phyloP scores from a whole-genome alignment of 768 basidiomycete genomes.

The Dioszegia hungarica region DNA sequence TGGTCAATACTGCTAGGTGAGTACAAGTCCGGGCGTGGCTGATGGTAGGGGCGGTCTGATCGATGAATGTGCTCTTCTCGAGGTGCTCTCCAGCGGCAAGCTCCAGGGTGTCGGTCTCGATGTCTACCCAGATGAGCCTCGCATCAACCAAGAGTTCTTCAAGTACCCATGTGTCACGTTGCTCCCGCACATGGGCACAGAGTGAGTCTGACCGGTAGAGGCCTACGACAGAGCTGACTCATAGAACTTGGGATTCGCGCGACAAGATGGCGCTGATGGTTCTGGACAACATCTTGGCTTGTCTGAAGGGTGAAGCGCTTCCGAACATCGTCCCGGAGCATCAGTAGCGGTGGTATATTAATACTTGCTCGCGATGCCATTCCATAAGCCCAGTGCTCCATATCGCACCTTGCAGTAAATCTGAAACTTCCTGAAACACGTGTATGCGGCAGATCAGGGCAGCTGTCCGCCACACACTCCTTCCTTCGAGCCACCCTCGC shows the following conservation, averaged over 20 bases:
- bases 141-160: conserved; percentile 71
- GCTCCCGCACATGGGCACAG: conserved; percentile 76
- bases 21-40: conserved; percentile 44
- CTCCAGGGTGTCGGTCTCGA: conserved; percentile 77
- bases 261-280: conserved; percentile 27
- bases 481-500: too few species aligned
- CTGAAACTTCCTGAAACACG: too few species aligned
- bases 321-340: conserved; percentile 13
- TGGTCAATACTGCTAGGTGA: conserved; percentile 69
- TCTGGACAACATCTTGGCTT: conserved; percentile 26
- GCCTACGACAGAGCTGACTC: not conserved
- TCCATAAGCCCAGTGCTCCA: too few species aligned
- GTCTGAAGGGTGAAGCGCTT: conserved; percentile 13
- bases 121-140: conserved; percentile 70
- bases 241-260: conserved; percentile 17
- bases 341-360: not conserved
- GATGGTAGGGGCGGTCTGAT: conserved; percentile 63
- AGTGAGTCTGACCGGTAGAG: conserved; percentile 1
- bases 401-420: too few species aligned
- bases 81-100: conserved; percentile 77
- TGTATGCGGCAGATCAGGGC: too few species aligned
- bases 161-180: conserved; percentile 73
- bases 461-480: too few species aligned
- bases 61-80: conserved; percentile 78
- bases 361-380: too few species aligned